Conservation (phyloP, 768 basidiomycete genomes). For the Psilocybe azurescens region DNA sequence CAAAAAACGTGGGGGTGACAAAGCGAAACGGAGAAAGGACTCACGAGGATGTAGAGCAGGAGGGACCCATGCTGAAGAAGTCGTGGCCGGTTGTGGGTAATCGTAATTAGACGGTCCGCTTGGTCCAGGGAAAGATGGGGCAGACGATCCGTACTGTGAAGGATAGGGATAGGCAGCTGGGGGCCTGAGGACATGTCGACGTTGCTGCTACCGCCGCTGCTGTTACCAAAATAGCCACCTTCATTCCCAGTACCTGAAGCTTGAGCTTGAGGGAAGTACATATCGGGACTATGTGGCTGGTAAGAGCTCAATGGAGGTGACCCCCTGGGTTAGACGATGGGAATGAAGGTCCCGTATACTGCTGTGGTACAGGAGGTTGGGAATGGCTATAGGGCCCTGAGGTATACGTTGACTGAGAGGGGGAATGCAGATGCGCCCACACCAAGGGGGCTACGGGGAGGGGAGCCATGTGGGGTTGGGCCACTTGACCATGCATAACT, state of each 20-base stretch:
- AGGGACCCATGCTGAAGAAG: conserved; percentile 18
- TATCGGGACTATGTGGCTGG: conserved; percentile 13
- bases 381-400: conserved; percentile 21
- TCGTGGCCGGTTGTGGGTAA: conserved; percentile 20
- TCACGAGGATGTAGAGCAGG: conserved; percentile 18
- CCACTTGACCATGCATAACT: conserved; percentile 22
- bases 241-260: conserved; percentile 22
- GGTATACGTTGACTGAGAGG: conserved; percentile 21
- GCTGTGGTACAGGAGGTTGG: conserved; percentile 13
- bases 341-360: conserved; percentile 30
- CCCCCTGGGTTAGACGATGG: conserved; percentile 12
- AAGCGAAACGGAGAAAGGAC: background rate
- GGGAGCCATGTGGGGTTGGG: conserved; percentile 20
- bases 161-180: conserved; percentile 6
- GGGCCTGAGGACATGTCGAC: conserved; percentile 15
- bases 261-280: conserved; percentile 30
- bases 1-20: background rate
- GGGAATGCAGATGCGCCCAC: conserved; percentile 16
- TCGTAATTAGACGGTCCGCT: conserved; percentile 4
- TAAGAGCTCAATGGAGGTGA: conserved; percentile 2
- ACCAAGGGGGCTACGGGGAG: conserved; percentile 28
- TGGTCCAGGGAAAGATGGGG: conserved; percentile 6
- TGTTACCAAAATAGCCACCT: conserved; percentile 16
- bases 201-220: conserved; percentile 3
- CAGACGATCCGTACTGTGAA: background rate